Conservation (phyloP, 2,329 filamentous ascomycete genomes). For the Dothideomycetes sp. region DNA sequence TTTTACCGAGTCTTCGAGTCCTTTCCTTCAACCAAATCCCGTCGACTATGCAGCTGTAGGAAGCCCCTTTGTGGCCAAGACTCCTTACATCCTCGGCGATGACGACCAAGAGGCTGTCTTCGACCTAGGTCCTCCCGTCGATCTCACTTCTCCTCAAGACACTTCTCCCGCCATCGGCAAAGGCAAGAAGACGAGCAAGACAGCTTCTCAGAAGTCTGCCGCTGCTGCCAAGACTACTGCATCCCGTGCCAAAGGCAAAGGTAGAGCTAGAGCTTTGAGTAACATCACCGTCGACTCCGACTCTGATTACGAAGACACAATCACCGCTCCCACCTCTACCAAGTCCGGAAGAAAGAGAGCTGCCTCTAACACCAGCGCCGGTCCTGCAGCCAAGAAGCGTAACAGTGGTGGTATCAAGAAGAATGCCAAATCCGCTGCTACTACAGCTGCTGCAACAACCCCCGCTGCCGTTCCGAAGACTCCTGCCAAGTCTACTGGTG, state of each 20-base stretch:
- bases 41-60: too few relatives aligned
- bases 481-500: too few relatives aligned
- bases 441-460: background rate
- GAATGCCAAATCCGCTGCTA: background rate
- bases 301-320: too few relatives aligned
- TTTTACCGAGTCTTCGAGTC: too few relatives aligned
- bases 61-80: background rate
- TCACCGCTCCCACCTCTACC: background rate
- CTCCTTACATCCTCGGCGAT: slow-evolving; percentile 1
- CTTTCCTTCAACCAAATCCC: too few relatives aligned
- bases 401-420: background rate
- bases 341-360: background rate
- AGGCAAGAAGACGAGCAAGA: background rate
- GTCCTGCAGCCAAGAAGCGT: background rate
- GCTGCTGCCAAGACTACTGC: background rate
- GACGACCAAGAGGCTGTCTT: too few relatives aligned
- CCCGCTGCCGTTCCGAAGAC: too few relatives aligned
- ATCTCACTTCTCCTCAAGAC: background rate
- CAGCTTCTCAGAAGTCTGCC: background rate
- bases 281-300: too few relatives aligned
- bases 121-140: too few relatives aligned
- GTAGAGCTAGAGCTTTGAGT: too few relatives aligned
- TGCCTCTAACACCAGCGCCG: background rate
- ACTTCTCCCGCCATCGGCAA: background rate
- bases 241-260: slow-evolving; percentile 1